Evolutionary conservation across 495 filamentous ascomycete genomes (phyloP), one percentile per base, ranked within the genome.

Genomic region (Hyaloscypha hepaticicola): DNA sequence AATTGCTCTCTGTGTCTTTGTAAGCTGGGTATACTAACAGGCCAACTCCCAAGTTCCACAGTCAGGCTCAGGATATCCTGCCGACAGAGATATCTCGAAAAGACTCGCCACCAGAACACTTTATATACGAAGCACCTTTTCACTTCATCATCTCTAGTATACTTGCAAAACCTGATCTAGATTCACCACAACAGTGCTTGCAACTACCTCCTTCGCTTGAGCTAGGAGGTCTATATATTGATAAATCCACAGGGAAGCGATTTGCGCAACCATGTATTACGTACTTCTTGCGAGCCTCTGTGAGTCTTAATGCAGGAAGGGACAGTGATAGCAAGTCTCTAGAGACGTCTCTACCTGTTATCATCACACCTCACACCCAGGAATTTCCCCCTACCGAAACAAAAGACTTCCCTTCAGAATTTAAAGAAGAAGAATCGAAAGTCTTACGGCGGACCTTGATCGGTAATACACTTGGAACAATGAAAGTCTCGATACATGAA

Each of bases 351-450:
- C 27, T 29, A 16, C 34, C 58, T 1, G 45, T 60, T 1, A 60
- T n/a, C 5, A 2, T 60, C 16, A 29, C 45, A 25, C 58, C 58
- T 8, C 12, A 60, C 31, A 60, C 58, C 45, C n/a, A 60, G 26
- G 58, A 60, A 26, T 29, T 60, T 24, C 58, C 58, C n/a, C 58
- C 58, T 16, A 60, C 58, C 11, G 58, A 60, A 48, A 60, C 34
- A 25, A 29, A 45, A 5, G 58, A 60, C 28, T 60, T 60, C 45
- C 58, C 58, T 12, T 8, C 21, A 14, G 58, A 60, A 25, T 60
- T 60, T 33, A 60, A 60, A 25, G 33, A 48, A 22, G 11, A 25
- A 48, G 58, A 60, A 60, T 49, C 58, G 12, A 60, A 50, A 60
- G 34, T 22, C 6, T 14, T 60, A 19, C 58, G 58, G 19, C 45